phyloP scores from a whole-genome alignment of 73 alveolate genomes.

The Paramecium tetraurelia region DNA sequence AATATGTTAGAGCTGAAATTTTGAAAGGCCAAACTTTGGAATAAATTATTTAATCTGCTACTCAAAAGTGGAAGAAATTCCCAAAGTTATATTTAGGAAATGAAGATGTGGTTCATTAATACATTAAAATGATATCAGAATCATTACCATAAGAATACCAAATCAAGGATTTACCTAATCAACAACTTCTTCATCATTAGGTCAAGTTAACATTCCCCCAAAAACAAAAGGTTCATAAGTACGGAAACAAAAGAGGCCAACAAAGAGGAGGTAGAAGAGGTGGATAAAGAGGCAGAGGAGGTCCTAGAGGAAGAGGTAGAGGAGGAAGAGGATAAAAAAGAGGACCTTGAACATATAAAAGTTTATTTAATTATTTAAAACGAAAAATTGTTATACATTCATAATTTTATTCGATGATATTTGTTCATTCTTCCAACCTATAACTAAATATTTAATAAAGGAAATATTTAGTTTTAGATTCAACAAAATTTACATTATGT shows the following conservation, averaged over 20 bases:
- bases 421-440: no score
- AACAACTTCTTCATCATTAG: background rate
- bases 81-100: background rate
- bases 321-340: background rate
- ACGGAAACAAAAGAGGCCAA: background rate
- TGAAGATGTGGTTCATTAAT: background rate
- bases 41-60: background rate
- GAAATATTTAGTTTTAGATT: no score
- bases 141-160: background rate
- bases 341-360: background rate
- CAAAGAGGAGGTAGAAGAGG: background rate
- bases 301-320: background rate
- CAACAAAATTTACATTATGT: no score
- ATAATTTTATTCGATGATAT: no score
- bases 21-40: background rate
- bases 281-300: background rate
- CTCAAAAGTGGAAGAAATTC: background rate
- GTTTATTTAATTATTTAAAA: background rate
- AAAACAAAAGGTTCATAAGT: background rate
- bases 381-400: no score
- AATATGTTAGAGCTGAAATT: background rate
- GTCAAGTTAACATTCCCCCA: background rate
- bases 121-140: conserved; percentile 9
- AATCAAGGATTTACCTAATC: background rate
- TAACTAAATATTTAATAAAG: no score